Evolutionary conservation across 352 stramenopile species (phyloP).

Genomic region (Phytophthora nicotianae): DNA sequence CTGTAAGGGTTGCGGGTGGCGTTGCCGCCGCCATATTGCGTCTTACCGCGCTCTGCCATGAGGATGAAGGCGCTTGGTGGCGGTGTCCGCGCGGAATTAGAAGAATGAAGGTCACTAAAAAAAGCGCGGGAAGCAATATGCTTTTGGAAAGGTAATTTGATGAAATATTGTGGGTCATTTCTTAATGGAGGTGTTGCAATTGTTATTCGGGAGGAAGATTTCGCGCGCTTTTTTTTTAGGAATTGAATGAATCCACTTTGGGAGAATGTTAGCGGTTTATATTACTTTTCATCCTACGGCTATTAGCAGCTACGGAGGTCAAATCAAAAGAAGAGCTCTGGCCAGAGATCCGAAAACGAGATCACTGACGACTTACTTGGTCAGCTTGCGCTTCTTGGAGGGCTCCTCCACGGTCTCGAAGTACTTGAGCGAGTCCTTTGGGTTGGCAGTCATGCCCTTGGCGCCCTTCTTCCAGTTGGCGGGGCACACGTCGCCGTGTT

Average conservation of each 20-base stretch:
- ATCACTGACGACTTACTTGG: slow-evolving; percentile 12
- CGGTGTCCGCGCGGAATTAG: slow-evolving; percentile 16
- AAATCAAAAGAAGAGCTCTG: neutral
- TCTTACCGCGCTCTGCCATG: slow-evolving; percentile 24
- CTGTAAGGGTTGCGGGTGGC: slow-evolving; percentile 45
- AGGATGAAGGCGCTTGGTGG: slow-evolving; percentile 1
- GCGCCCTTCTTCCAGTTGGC: slow-evolving; percentile 92
- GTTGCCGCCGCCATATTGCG: slow-evolving; percentile 20
- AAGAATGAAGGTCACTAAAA: slow-evolving; percentile 24
- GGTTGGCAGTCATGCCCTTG: slow-evolving; percentile 84
- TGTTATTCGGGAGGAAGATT: neutral
- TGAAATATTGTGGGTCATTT: neutral
- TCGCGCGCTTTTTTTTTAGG: neutral
- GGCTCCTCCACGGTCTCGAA: slow-evolving; percentile 55
- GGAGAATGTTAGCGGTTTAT: neutral
- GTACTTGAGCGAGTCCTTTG: slow-evolving; percentile 81
- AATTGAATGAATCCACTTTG: too few species aligned
- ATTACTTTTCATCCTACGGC: neutral
- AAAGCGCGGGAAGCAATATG: slow-evolving; percentile 22
- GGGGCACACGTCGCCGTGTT: slow-evolving; percentile 92
- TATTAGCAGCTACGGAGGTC: neutral
- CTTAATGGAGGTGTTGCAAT: neutral
- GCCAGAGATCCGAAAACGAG: neutral
- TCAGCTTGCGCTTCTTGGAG: slow-evolving; percentile 40
- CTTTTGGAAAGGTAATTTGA: neutral